Base-by-base conservation (phyloP, 805 yeast species). In the Ogataea salicorniae region DNA sequence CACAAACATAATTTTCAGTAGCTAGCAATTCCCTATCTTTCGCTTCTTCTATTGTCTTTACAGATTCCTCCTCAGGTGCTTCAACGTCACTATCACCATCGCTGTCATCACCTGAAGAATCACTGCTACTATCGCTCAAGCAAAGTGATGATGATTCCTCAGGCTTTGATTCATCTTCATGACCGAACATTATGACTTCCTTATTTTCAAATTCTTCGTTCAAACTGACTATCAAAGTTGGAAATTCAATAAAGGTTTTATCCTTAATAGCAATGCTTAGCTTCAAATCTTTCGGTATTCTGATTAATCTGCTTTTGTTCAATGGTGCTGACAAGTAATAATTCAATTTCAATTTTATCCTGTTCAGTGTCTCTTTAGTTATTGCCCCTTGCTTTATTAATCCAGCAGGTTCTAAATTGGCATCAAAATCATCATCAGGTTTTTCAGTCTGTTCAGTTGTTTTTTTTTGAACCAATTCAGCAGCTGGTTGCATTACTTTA, bases 231-330 rank as follows among this genome's bases (percentile, higher is more conserved):
- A 70, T 73, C 5, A 89, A 69, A 0, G 90, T 83, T 0, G 97
- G 96, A 54, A 77, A 89, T 60, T 89, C 97, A 34, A 88, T 72
- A 0, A 89, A 86, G 0, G 81, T 71, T 47, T 74, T 73, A 34
- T 80, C 80, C 48, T 69, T 67, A n/a, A 89, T 55, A 1, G 71
- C 70, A 22, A 75, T 77, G 0, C 76, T 76, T 1, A 87, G 56
- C 20, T 68, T 48, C n/a, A 54, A 55, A 1, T 57, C 63, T 0
- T 62, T 45, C 18, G 71, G 67, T 15, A 82, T 37, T 37, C 61
- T 59, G 2, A 80, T 63, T 23, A 77, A 57, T 33, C 70, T 66
- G 20, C 58, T 49, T 22, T 46, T 55, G 4, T 17, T 37, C 5
- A 34, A 47, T 6, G 51, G 54, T 2, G 55, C 29, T 15, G 17